Base-by-base conservation (phyloP, 2,329 filamentous ascomycete species). In the Trichoderma sp. region DNA sequence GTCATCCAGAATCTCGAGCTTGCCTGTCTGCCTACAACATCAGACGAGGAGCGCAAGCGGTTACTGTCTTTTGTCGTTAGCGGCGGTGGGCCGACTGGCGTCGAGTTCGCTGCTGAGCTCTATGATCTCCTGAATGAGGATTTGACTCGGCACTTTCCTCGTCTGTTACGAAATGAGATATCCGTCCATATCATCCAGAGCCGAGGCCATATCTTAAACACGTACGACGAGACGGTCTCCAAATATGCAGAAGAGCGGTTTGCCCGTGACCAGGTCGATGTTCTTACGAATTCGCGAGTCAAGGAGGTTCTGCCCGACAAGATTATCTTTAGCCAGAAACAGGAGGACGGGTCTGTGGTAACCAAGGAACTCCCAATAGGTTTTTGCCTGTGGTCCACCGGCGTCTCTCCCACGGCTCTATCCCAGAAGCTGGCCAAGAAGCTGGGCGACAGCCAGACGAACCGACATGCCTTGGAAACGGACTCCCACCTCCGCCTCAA, bases 51-150 rank as follows among this genome's bases (percentile, higher is more conserved):
- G 80, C 89, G 95, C 70, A 90, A 86, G 76, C 88, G 94, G 45
- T 83, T 99, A 17, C 84, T 99, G 5, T 98, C 95, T 0, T 99
- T 99, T 75, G 95, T 97, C n/a, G 83, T 99, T 67, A 94, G 92
- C 76, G 95, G 95, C 64, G 95, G 95, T 73, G 95, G 95, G 0
- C 95, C 95, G 4, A 99, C 95, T 0, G 95, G 95, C 69, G 95
- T 99, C 39, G 95, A 99, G 78, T 99, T 99, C 74, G 96, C 96
- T 1, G 95, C 95, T 6, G 95, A 99, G 77, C 85, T 99, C 7
- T 98, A 92, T 77, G 95, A 99, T 78, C 89, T 99, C 78, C 84
- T 99, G 17, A 99, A 99, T 75, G 96, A 99, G 78, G 95, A 99
- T 76, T 80, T 99, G 52, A 90, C 90, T 52, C 84, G 86, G 63